These are phyloP conservation scores for Lasiodiplodia hormozganensis DNA, from an alignment of 2,329 filamentous ascomycete genomes.

Conservation along the genomic window DNA sequence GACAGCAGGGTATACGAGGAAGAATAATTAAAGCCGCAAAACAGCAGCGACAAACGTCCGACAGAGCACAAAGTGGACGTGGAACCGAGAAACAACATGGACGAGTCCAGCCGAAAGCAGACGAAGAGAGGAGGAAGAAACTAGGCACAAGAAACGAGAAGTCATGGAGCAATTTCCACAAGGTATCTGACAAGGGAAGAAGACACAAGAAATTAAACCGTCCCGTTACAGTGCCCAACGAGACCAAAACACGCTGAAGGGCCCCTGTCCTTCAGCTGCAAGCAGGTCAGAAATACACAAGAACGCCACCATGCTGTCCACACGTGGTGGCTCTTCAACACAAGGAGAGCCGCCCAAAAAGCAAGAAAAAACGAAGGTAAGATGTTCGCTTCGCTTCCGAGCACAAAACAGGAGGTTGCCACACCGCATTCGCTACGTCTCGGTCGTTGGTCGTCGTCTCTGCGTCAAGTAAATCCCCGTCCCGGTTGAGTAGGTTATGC, in stretches of 20 bases:
- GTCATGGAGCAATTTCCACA: not conserved
- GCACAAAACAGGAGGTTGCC: not conserved
- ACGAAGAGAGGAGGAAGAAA: not conserved
- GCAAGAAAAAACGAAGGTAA: not conserved
- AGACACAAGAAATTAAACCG: not conserved
- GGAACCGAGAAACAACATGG: not conserved
- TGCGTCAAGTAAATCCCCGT: constrained; percentile 6
- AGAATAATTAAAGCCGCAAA: not conserved
- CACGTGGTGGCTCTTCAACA: constrained; percentile 19
- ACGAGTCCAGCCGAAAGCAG: not conserved
- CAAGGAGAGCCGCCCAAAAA: constrained; percentile 5
- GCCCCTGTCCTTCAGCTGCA: not conserved
- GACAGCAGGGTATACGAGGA: not conserved
- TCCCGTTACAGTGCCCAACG: not conserved
- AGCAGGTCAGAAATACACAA: constrained; percentile 1
- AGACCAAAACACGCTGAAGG: not conserved
- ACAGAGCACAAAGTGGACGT: not conserved
- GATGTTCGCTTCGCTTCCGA: not conserved
- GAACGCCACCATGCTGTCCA: constrained; percentile 14
- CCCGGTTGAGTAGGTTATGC: constrained; percentile 1
- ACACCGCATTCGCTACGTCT: constrained; percentile 23
- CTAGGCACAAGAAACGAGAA: not conserved
- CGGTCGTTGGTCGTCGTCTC: constrained; percentile 20
- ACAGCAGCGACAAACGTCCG: not conserved
- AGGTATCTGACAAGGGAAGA: not conserved